Evolutionary conservation across 1,284 basidiomycete genomes (phyloP).

Genomic region (Tilletia walkeri): DNA sequence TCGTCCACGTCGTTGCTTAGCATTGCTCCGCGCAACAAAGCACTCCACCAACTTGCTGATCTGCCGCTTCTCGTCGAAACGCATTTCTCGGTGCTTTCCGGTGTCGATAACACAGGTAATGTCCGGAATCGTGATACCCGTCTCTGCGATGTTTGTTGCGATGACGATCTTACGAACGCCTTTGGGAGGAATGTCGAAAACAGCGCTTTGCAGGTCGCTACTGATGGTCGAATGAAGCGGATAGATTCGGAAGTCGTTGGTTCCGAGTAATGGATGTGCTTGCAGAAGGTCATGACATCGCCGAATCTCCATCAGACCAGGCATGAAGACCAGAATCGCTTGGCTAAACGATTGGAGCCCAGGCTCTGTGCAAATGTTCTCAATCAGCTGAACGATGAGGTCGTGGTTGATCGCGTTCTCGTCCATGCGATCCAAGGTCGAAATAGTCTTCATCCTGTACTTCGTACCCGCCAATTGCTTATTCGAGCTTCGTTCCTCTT

Average conservation of each 20-base stretch:
- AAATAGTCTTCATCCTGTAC: slow-evolving; percentile 71
- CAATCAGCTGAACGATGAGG: slow-evolving; percentile 74
- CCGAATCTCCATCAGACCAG: slow-evolving; percentile 80
- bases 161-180: slow-evolving; percentile 89
- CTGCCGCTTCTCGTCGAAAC: slow-evolving; percentile 94
- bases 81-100: slow-evolving; percentile 71
- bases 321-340: slow-evolving; percentile 89
- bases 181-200: slow-evolving; percentile 79
- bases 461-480: slow-evolving; percentile 47
- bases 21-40: slow-evolving; percentile 89
- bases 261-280: slow-evolving; percentile 75
- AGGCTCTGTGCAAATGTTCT: slow-evolving; percentile 72
- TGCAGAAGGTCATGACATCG: slow-evolving; percentile 77
- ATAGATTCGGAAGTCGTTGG: slow-evolving; percentile 72
- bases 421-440: slow-evolving; percentile 82
- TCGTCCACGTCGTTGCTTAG: slow-evolving; percentile 83
- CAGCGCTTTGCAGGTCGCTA: slow-evolving; percentile 77
- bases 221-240: slow-evolving; percentile 78
- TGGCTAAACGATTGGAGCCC: slow-evolving; percentile 67
- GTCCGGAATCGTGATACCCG: slow-evolving; percentile 96
- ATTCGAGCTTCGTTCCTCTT: slow-evolving; percentile 22
- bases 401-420: slow-evolving; percentile 70
- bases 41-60: slow-evolving; percentile 89
- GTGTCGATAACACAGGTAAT: slow-evolving; percentile 96
- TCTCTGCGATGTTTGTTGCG: slow-evolving; percentile 73